Evolutionary conservation across 2,329 filamentous ascomycete species (phyloP).

Genomic region (Colletotrichum sp.): DNA sequence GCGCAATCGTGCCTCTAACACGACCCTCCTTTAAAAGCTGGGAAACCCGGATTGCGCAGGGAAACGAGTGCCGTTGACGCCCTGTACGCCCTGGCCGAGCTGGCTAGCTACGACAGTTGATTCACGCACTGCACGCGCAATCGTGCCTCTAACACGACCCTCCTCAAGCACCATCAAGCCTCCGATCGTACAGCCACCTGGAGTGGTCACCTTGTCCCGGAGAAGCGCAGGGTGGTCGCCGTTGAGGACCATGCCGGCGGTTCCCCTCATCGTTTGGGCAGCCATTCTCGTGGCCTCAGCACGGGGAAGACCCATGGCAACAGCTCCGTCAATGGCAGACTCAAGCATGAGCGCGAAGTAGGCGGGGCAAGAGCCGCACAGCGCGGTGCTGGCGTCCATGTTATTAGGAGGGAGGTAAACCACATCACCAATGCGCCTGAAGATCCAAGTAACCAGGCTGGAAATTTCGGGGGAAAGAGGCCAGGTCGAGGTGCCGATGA

Average conservation of each 20-base stretch:
- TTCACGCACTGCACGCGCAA: slow-evolving; percentile 73
- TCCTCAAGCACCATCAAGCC: slow-evolving; percentile 78
- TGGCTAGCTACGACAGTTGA: slow-evolving; percentile 73
- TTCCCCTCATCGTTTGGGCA: slow-evolving; percentile 78
- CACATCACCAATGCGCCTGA: slow-evolving; percentile 74
- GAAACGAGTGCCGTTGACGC: slow-evolving; percentile 52
- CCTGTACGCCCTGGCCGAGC: slow-evolving; percentile 55
- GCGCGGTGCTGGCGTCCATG: slow-evolving; percentile 77
- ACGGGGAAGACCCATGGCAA: slow-evolving; percentile 78
- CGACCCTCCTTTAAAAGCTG: slow-evolving; percentile 56
- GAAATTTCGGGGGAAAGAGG: slow-evolving; percentile 59
- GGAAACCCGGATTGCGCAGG: slow-evolving; percentile 6
- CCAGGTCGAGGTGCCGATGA: slow-evolving; percentile 70
- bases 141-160: slow-evolving; percentile 68
- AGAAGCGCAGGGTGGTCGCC: slow-evolving; percentile 79
- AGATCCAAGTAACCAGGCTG: slow-evolving; percentile 75
- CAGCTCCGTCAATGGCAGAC: slow-evolving; percentile 76
- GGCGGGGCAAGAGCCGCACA: slow-evolving; percentile 77
- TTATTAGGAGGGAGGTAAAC: slow-evolving; percentile 68
- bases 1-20: slow-evolving; percentile 69
- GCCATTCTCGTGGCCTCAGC: slow-evolving; percentile 79
- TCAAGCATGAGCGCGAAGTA: slow-evolving; percentile 80
- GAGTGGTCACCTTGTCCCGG: slow-evolving; percentile 78
- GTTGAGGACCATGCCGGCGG: slow-evolving; percentile 69
- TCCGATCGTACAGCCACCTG: slow-evolving; percentile 79